Evolutionary conservation across 192 early-diverging fungal species (phyloP), one percentile per base, ranked within the genome.

Genomic region (Backusella circina): DNA sequence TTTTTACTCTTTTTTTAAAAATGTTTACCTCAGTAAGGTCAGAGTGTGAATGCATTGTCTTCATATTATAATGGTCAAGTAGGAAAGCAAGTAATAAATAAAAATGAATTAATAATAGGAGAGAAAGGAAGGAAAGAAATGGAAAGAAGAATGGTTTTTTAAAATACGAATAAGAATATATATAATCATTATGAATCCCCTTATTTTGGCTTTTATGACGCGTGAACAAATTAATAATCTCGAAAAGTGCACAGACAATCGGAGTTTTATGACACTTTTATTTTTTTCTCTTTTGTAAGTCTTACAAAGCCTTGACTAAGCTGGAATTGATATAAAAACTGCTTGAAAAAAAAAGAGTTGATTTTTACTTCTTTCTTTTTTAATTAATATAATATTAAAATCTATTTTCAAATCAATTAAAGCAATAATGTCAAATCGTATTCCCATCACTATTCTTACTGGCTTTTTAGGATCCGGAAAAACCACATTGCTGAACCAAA

Each of bases 401-500:
- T 47, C 30, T 61, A 65, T 65, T 33, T 38, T 65, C 18, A 73
- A 39, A 7, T 5, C 33, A 41, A 50, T 5, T 2, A 33, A 67
- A 38, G 0, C 8, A 13, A 2, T 16, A 75, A 64, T 41, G 36
- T 69, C 44, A 54, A 47, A 28, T 8, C 72, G 75, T 72, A 71
- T 91, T 7, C 89, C 88, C 2, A 85, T 92, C 5, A 90, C 90
- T 54, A 85, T 92, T 71, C 77, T 92, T 26, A 91, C 90, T 8
- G 90, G 90, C 0, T 88, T 88, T 70, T 83, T 92, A 13, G 90
- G 88, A 16, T 67, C 68, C 38, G 80, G 80, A 21, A 82, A 82
- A 65, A 82, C 80, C 26, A 82, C 80, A 10, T 23, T 82, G 16
- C 35, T 82, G 3, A 82, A 82, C 38, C 73, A 75, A 13, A 74